These are phyloP conservation scores for Aquilaria yunnanensis DNA, from an alignment of 345 rosid species.

Conservation along the genomic window DNA sequence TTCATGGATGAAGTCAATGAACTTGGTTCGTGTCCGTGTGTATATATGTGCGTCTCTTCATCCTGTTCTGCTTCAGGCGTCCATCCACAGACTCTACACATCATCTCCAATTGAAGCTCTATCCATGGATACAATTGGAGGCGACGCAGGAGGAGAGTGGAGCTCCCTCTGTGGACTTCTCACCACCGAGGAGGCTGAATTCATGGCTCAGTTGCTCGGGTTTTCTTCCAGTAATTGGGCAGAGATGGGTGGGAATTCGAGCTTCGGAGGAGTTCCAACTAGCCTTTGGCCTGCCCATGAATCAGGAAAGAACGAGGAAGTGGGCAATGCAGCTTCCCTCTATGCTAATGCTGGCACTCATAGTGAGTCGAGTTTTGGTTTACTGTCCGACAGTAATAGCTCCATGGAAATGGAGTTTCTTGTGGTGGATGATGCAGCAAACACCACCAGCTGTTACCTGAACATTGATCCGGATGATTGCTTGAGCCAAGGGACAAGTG, in stretches of 20 bases:
- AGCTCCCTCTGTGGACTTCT: constrained; percentile 40
- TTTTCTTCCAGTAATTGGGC: constrained; percentile 21
- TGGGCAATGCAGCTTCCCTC: constrained; percentile 8
- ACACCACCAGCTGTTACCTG: constrained; percentile 34
- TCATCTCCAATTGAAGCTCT: neutral
- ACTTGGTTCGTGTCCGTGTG: constrained; percentile 21
- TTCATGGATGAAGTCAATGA: constrained; percentile 15
- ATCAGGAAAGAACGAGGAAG: constrained; percentile 25
- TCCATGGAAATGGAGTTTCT: constrained; percentile 33
- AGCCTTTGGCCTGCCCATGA: constrained; percentile 33
- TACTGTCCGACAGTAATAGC: constrained; percentile 10
- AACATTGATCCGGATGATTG: constrained; percentile 27
- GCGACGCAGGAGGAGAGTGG: constrained; percentile 51
- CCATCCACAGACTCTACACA: neutral
- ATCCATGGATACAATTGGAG: constrained; percentile 42
- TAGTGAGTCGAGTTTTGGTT: constrained; percentile 15
- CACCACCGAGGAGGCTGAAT: constrained; percentile 62
- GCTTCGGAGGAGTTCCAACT: constrained; percentile 19
- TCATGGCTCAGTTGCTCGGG: constrained; percentile 59
- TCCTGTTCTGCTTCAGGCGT: constrained; percentile 18
- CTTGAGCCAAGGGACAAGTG: constrained; percentile 26
- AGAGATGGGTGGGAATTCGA: constrained; percentile 12
- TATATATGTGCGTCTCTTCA: constrained; percentile 21
- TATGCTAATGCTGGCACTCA: constrained; percentile 12
- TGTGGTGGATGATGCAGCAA: constrained; percentile 29